Base-by-base conservation (phyloP, 1,284 basidiomycete genomes). In the Cutaneotrichosporon sp. region DNA sequence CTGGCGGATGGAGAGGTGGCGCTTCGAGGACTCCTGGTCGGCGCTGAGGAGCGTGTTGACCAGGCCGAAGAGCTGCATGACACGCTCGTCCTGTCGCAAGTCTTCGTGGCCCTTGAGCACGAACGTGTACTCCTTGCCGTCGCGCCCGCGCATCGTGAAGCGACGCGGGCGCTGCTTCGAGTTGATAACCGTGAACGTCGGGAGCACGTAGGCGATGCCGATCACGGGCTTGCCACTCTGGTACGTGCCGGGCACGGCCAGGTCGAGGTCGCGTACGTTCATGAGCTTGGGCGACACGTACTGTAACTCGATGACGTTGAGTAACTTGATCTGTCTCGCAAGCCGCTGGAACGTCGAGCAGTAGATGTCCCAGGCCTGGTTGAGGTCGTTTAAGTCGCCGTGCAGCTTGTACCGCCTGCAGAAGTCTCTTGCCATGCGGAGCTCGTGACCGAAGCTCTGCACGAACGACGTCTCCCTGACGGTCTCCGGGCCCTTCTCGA, bases 311-410 rank as follows among this genome's bases (percentile, higher is more conserved):
- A 99, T 84, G 6, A 92, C 90, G 33, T 91, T 94, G 47, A 97
- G 83, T 59, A 91, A 86, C 31, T 93, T 92, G 58, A 99, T 80
- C 73, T 95, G 93, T 80, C 97, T 97, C 75, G 97, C 90, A 62
- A 99, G 90, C 76, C 94, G 93, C 81, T 93, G 92, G 84, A 99
- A 99, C 33, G 97, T 90, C 90, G 89, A 88, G 74, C 97, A 99
- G 81, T 99, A 99, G 31, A 99, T 91, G 73, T 99, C 97, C 97
- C 97, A 99, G n/a, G 97, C 97, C 76, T 92, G 93, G 75, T 98
- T 97, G 59, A 99, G 82, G 74, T 99, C 94, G 61, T 87, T 87
- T 60, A 87, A 86, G 75, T 99, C 95, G 42, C 91, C 91, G 72
- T 91, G 91, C 43, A 87, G 85, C 46, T 90, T 87, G 83, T 91